Percentiles rank a stretch among this genome's conserved stretches.
Conservation (phyloP, 441 rosid species). For the Euphorbia celastroides region DNA sequence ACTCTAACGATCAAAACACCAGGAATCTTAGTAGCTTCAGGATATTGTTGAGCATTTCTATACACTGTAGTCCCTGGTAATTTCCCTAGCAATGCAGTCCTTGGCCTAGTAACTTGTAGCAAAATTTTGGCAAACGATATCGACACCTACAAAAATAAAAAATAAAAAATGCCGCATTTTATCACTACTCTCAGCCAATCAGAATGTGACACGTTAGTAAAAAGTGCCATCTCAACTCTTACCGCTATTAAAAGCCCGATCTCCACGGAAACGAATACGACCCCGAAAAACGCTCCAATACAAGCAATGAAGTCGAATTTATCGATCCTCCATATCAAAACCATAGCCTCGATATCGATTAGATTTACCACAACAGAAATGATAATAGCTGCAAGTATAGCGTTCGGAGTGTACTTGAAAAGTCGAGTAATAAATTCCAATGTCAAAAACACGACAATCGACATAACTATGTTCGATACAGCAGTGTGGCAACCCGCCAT, state of each 20-base stretch:
- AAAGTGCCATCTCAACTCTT: constrained; percentile 11
- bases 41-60: constrained; percentile 73
- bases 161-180: too few relatives aligned
- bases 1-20: constrained; percentile 74
- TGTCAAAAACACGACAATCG: constrained; percentile 67
- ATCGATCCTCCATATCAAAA: constrained; percentile 78
- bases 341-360: constrained; percentile 60
- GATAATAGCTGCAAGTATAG: constrained; percentile 82
- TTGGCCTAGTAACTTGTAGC: constrained; percentile 81
- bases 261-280: constrained; percentile 68
- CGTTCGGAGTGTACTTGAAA: constrained; percentile 91
- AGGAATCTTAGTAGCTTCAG: constrained; percentile 64
- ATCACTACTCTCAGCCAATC: too few relatives aligned
- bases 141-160: constrained; percentile 47
- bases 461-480: constrained; percentile 87
- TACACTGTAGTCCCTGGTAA: constrained; percentile 69
- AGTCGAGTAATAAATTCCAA: constrained; percentile 79
- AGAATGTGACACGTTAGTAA: background rate
- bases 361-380: constrained; percentile 76
- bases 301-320: constrained; percentile 90
- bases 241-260: constrained; percentile 89
- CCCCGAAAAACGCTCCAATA: constrained; percentile 94
- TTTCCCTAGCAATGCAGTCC: constrained; percentile 79
- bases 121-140: constrained; percentile 92
- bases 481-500: constrained; percentile 95